Conservation (phyloP, 1,284 basidiomycete species). For the Austropuccinia psidii region DNA sequence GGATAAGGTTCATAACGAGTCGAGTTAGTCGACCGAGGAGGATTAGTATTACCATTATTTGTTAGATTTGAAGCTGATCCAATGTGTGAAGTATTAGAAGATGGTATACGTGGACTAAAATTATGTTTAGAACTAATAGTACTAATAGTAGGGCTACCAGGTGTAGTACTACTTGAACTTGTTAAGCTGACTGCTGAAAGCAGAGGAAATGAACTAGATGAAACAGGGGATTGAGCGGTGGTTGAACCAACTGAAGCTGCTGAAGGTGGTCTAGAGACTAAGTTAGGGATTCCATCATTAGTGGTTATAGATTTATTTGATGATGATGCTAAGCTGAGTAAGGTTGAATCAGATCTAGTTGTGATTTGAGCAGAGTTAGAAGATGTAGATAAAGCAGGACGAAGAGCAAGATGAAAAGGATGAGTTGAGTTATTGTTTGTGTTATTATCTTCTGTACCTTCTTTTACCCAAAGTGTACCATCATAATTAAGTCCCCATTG, state of each 20-base stretch:
- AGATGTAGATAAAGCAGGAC: neutral
- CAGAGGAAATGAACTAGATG: constrained; percentile 6
- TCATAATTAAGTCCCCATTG: neutral
- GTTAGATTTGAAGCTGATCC: neutral
- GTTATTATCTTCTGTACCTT: neutral
- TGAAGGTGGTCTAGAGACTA: constrained; percentile 14
- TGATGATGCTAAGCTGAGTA: neutral
- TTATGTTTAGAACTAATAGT: neutral
- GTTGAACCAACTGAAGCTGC: constrained; percentile 14
- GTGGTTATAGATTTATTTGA: neutral
- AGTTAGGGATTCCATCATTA: neutral
- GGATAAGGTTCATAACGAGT: constrained; percentile 23
- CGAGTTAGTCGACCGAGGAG: neutral
- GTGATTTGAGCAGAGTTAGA: neutral
- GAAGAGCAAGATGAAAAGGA: neutral
- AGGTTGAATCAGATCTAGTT: neutral
- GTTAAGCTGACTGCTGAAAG: neutral
- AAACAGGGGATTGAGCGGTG: constrained; percentile 2
- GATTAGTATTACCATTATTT: neutral
- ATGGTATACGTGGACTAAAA: neutral
- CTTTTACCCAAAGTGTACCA: constrained; percentile 2
- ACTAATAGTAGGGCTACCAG: neutral
- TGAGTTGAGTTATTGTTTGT: neutral
- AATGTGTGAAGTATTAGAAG: neutral
- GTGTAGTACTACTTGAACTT: neutral